phyloP scores from a whole-genome alignment of 192 early-diverging fungal species.

The Umbelopsis vinacea region DNA sequence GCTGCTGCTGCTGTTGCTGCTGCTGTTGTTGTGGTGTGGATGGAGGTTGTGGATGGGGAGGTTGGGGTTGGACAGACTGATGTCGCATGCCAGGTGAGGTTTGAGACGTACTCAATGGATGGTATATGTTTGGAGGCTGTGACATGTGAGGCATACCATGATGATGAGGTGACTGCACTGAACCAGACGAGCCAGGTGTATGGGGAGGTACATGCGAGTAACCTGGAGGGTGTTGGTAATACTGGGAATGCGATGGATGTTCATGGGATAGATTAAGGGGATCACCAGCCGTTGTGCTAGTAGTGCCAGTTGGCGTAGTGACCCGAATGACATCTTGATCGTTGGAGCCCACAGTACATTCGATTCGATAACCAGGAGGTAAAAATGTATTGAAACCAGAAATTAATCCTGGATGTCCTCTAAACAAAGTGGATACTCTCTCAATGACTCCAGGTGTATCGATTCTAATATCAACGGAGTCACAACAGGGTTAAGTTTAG shows the following conservation, averaged over 20 bases:
- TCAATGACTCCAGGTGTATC: conserved; percentile 97
- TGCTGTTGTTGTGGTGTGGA: not conserved
- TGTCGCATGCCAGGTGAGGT: conserved; percentile 19
- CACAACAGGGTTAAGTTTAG: not conserved
- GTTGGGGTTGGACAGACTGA: conserved; percentile 11
- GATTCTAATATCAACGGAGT: not conserved
- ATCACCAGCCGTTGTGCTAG: conserved; percentile 43
- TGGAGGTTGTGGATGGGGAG: not conserved
- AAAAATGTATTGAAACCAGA: conserved; percentile 98
- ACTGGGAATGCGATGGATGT: conserved; percentile 23
- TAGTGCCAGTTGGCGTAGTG: conserved; percentile 78
- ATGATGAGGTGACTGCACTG: conserved; percentile 23
- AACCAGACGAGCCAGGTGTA: conserved; percentile 36
- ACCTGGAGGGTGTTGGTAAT: conserved; percentile 34
- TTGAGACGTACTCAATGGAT: conserved; percentile 12
- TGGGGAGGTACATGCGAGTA: conserved; percentile 43
- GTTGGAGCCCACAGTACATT: conserved; percentile 77
- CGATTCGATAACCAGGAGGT: conserved; percentile 94
- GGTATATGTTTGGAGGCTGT: conserved; percentile 16
- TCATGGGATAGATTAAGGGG: conserved; percentile 15
- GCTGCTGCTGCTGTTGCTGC: conserved; percentile 9
- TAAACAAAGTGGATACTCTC: conserved; percentile 93
- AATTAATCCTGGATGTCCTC: conserved; percentile 85
- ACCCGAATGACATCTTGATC: conserved; percentile 79
- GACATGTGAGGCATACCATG: conserved; percentile 20